These are phyloP conservation scores for Euphrasia arctica DNA, from an alignment of 305 asterid species.

Conservation along the genomic window DNA sequence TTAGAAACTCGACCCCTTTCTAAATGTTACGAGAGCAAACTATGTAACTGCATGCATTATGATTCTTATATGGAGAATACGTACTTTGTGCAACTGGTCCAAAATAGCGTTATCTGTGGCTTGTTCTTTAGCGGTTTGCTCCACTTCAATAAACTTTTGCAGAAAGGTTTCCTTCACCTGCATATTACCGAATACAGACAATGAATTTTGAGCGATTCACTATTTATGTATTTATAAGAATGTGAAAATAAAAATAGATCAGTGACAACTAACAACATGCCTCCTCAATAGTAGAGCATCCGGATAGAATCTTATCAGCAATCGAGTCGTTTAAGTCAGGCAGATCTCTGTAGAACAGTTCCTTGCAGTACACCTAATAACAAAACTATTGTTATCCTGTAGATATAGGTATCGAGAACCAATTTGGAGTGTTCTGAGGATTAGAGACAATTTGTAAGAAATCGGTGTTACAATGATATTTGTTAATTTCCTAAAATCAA, in stretches of 20 bases:
- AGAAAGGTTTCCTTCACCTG: slow-evolving; percentile 75
- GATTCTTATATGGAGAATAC: too few relatives aligned
- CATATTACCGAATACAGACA: slow-evolving; percentile 20
- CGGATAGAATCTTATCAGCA: slow-evolving; percentile 74
- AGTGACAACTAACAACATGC: slow-evolving; percentile 34
- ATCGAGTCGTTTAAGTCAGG: slow-evolving; percentile 73
- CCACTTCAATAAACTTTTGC: slow-evolving; percentile 71
- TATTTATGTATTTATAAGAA: neutral
- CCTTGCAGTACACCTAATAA: slow-evolving; percentile 83
- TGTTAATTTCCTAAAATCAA: slow-evolving; percentile 9
- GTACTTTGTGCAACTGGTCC: slow-evolving; percentile 73
- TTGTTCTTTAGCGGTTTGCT: slow-evolving; percentile 91
- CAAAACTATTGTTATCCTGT: slow-evolving; percentile 7
- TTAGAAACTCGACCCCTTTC: too few relatives aligned
- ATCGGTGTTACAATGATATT: neutral
- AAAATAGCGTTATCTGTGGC: slow-evolving; percentile 94
- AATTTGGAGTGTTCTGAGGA: slow-evolving; percentile 1
- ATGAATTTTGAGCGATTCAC: slow-evolving; percentile 1
- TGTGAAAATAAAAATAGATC: neutral
- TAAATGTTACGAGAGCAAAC: neutral
- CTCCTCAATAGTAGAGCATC: slow-evolving; percentile 75
- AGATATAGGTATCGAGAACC: slow-evolving; percentile 18
- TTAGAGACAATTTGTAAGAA: neutral
- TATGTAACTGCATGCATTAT: too few relatives aligned
- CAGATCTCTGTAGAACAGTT: slow-evolving; percentile 74